These are phyloP conservation scores for Casuarina glauca DNA, from an alignment of 306 rosid genomes.

Conservation along the genomic window DNA sequence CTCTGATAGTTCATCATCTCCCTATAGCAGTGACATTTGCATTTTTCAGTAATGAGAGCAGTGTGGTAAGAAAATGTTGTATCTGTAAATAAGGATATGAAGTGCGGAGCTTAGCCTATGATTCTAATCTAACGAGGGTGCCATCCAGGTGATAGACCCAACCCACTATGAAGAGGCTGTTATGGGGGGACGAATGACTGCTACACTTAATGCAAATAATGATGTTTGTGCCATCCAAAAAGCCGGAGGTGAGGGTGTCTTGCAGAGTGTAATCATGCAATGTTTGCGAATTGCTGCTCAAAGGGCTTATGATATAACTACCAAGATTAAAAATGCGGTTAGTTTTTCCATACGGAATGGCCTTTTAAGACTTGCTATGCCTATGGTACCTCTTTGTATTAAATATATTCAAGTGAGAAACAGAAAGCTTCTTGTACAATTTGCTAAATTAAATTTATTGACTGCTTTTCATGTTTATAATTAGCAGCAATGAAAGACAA, in stretches of 20 bases:
- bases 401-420: slow-evolving; percentile 2
- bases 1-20: slow-evolving; percentile 85
- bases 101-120: slow-evolving; percentile 14
- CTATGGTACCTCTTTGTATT: slow-evolving; percentile 6
- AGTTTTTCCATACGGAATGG: slow-evolving; percentile 37
- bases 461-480: neutral
- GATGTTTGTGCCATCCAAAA: slow-evolving; percentile 94
- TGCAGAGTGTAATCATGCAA: slow-evolving; percentile 63
- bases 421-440: neutral
- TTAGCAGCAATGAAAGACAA: slow-evolving; percentile 1
- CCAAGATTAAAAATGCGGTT: slow-evolving; percentile 74
- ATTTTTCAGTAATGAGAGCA: slow-evolving; percentile 65
- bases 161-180: slow-evolving; percentile 84
- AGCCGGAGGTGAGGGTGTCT: slow-evolving; percentile 81
- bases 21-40: slow-evolving; percentile 93
- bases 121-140: slow-evolving; percentile 21
- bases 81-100: slow-evolving; percentile 10
- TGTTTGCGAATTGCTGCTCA: slow-evolving; percentile 83
- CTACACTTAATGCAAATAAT: slow-evolving; percentile 74
- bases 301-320: slow-evolving; percentile 76
- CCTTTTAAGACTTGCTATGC: neutral
- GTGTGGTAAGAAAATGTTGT: slow-evolving; percentile 45
- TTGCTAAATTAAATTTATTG: neutral
- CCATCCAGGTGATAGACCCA: slow-evolving; percentile 78
- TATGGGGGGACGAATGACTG: slow-evolving; percentile 92